Percentiles rank a stretch among this genome's conserved stretches.
These are phyloP conservation scores for Aureobasidium namibiae DNA, from an alignment of 2,329 filamentous ascomycete genomes.

Conservation along the genomic window DNA sequence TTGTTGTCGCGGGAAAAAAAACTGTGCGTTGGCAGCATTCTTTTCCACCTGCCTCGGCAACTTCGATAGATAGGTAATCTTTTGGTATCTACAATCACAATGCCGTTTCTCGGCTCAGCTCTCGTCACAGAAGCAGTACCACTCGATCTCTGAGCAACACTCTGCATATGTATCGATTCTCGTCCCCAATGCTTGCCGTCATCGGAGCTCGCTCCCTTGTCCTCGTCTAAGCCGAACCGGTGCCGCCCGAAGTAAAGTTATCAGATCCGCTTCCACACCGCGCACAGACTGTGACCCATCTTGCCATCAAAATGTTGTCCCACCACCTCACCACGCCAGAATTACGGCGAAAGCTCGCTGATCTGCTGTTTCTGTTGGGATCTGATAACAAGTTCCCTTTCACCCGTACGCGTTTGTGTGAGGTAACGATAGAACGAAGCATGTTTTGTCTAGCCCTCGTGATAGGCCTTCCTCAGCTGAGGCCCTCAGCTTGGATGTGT, in stretches of 20 bases:
- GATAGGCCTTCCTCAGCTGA: no score
- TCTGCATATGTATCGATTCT: no score
- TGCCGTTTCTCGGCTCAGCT: no score
- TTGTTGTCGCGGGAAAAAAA: background rate
- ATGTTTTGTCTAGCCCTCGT: background rate
- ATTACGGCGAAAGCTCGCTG: background rate
- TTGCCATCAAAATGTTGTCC: background rate
- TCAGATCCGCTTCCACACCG: conserved; percentile 13
- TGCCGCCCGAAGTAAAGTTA: conserved; percentile 12
- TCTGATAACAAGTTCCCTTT: no score
- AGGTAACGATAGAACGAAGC: background rate
- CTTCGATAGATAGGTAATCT: no score
- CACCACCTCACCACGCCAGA: background rate
- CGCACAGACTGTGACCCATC: background rate
- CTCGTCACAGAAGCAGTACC: no score
- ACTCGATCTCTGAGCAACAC: no score
- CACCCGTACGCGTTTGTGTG: background rate
- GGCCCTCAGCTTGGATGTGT: background rate
- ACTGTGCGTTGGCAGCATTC: background rate
- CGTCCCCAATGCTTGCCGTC: background rate
- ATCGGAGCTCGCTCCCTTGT: background rate
- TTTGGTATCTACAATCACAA: no score
- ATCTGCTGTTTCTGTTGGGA: background rate
- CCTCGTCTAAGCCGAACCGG: background rate
- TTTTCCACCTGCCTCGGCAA: no score